Evolutionary conservation across 345 rosid genomes (phyloP).

Genomic region (Populus alba): DNA sequence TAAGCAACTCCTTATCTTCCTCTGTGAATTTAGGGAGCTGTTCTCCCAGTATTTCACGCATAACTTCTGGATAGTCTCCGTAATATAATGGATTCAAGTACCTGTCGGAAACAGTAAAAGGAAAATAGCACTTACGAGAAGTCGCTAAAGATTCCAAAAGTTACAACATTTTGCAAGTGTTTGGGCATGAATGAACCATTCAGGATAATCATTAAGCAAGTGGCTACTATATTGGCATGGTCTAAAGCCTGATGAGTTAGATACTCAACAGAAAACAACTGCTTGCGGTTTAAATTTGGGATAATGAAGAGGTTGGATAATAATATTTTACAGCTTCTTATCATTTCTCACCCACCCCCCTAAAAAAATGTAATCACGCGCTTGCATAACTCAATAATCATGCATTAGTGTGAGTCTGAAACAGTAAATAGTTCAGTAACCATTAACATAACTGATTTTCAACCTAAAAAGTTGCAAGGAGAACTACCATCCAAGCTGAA

Average conservation of each 20-base stretch:
- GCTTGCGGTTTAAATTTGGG: neutral
- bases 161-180: neutral
- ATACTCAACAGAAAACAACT: neutral
- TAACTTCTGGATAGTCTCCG: slow-evolving; percentile 81
- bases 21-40: slow-evolving; percentile 66
- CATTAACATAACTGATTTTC: neutral
- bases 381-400: neutral
- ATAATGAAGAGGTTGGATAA: neutral
- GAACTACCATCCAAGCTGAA: slow-evolving; percentile 31
- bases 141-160: neutral
- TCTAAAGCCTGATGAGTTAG: no score
- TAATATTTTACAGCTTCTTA: neutral
- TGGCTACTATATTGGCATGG: neutral
- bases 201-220: neutral
- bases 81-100: slow-evolving; percentile 68
- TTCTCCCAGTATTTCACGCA: slow-evolving; percentile 61
- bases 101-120: slow-evolving; percentile 36
- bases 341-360: no score
- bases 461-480: neutral
- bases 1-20: slow-evolving; percentile 62
- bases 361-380: neutral
- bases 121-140: neutral
- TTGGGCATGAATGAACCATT: neutral
- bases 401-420: neutral
- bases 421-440: neutral